These are phyloP conservation scores for Raphanus sativus DNA, from an alignment of 345 rosid genomes.

Conservation along the genomic window DNA sequence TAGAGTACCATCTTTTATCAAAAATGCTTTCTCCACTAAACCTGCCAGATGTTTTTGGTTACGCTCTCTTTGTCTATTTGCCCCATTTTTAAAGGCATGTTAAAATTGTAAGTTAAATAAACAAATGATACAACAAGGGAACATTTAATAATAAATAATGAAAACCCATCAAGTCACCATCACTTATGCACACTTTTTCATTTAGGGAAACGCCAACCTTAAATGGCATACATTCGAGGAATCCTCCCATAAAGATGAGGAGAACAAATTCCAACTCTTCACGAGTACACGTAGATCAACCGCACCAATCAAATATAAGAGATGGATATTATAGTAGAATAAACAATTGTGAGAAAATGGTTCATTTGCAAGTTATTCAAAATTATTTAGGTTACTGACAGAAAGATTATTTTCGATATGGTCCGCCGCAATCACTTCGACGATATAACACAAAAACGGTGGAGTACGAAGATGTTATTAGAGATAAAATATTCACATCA, in stretches of 20 bases:
- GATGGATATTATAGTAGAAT: not conserved
- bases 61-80: not conserved
- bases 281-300: not conserved
- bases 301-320: not conserved
- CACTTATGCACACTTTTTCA: slow-evolving; percentile 1
- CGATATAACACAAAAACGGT: too few species aligned
- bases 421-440: too few species aligned
- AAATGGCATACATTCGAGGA: slow-evolving; percentile 12
- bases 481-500: not conserved
- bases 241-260: slow-evolving; percentile 10
- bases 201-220: slow-evolving; percentile 31
- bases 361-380: too few species aligned
- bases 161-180: slow-evolving; percentile 21
- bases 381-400: too few species aligned
- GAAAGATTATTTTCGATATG: too few species aligned
- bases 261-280: slow-evolving; percentile 5
- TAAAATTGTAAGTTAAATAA: not conserved
- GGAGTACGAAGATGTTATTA: too few species aligned
- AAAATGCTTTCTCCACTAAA: slow-evolving; percentile 31
- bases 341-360: not conserved
- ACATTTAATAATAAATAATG: not conserved
- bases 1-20: not conserved
- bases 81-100: not conserved
- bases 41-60: slow-evolving; percentile 19
- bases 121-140: not conserved